Evolutionary conservation across 2,329 filamentous ascomycete species (phyloP).

Genomic region (Zymoseptoria pseudotritici): DNA sequence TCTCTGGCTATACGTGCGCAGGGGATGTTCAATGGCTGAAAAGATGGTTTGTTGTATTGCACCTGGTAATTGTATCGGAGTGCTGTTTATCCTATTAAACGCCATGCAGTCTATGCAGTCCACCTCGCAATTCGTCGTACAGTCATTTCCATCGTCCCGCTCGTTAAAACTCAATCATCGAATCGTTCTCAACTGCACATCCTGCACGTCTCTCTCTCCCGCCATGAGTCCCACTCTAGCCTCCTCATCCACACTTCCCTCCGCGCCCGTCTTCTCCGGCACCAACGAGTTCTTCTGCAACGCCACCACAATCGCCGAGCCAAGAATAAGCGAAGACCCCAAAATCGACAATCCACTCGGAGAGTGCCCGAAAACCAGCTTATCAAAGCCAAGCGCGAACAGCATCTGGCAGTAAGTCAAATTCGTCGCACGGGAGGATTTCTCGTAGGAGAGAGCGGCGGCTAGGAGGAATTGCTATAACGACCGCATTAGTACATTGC

Average conservation of each 20-base stretch:
- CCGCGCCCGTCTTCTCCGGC: slow-evolving; percentile 6
- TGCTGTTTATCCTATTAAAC: background rate
- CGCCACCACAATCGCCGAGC: slow-evolving; percentile 58
- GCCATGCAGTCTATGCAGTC: background rate
- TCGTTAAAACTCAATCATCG: background rate
- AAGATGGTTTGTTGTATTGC: too few species aligned
- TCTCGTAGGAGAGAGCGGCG: slow-evolving; percentile 64
- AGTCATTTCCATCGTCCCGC: background rate
- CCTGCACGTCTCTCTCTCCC: background rate
- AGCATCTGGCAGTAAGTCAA: slow-evolving; percentile 67
- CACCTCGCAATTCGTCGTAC: background rate
- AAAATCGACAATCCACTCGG: slow-evolving; percentile 52
- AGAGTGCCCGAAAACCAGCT: slow-evolving; percentile 54
- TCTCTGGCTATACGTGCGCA: too few species aligned
- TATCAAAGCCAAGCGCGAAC: slow-evolving; percentile 59
- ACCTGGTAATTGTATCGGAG: too few species aligned
- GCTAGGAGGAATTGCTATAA: slow-evolving; percentile 70
- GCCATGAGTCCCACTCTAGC: slow-evolving; percentile 14
- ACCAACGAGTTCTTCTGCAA: slow-evolving; percentile 36
- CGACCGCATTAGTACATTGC: background rate
- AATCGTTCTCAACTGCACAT: background rate
- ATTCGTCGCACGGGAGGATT: slow-evolving; percentile 53
- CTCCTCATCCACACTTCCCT: slow-evolving; percentile 19
- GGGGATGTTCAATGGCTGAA: too few species aligned
- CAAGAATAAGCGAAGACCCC: slow-evolving; percentile 58